A percentile compares a stretch with the other conserved stretches of the same genome.
These are phyloP conservation scores for Fomitopsis pulvina DNA, from an alignment of 768 basidiomycete genomes.

Conservation along the genomic window DNA sequence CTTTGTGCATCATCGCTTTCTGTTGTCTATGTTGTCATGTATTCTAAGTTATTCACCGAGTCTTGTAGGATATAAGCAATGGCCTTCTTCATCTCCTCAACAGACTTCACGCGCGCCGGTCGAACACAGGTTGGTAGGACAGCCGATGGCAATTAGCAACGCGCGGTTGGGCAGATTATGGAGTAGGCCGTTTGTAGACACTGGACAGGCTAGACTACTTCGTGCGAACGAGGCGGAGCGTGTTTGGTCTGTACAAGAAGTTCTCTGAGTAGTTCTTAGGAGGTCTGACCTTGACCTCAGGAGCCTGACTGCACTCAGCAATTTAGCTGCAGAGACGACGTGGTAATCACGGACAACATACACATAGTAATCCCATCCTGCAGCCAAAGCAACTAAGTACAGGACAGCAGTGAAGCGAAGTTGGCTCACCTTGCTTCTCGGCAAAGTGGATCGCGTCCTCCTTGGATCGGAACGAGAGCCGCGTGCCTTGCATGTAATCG, in stretches of 20 bases:
- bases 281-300: slow-evolving; percentile 59
- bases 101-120: no score
- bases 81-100: no score
- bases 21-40: no score
- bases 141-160: no score
- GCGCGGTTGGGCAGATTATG: no score
- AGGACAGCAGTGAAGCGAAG: neutral
- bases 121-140: no score
- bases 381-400: slow-evolving; percentile 6
- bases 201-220: slow-evolving; percentile 61
- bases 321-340: slow-evolving; percentile 4
- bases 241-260: slow-evolving; percentile 75
- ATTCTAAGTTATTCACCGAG: no score
- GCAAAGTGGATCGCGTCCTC: slow-evolving; percentile 93
- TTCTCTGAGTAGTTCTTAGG: slow-evolving; percentile 92
- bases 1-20: no score
- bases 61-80: no score
- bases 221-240: slow-evolving; percentile 79
- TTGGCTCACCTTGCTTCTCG: slow-evolving; percentile 81
- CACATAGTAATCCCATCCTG: slow-evolving; percentile 93
- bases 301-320: slow-evolving; percentile 40
- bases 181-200: no score
- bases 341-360: slow-evolving; percentile 32
- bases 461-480: slow-evolving; percentile 74
- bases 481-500: slow-evolving; percentile 93